Evolutionary conservation across 208 protist genomes (phyloP), one percentile per base, ranked within the genome.

Genomic region (Herpetomonas samuelpessoai): DNA sequence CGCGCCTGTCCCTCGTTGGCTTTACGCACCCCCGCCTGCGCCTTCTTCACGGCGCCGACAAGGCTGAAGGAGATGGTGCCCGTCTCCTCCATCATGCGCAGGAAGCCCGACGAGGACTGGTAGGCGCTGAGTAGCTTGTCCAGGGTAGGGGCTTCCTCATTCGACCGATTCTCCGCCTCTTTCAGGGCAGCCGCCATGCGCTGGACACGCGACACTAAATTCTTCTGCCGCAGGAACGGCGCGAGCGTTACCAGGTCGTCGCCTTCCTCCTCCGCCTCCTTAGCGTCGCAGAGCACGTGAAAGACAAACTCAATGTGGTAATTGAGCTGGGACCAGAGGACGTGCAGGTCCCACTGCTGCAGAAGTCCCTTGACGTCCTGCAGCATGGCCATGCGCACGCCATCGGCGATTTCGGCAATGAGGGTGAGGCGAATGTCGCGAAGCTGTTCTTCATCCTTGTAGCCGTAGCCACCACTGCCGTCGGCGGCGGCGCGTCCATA

Each of bases 251-350:
- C 66, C 41, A 76, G 58, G 50, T 88, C 80, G 55, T 82, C 75
- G 16, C 53, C 49, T 57, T 88, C 82, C 31, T 81, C 77, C 45
- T 86, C 77, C 14, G 66, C 56, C 49, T 86, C 81, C 30, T 84
- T 86, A 14, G 82, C 79, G 49, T 87, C 83, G 59, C 87, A 89
- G 2, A 94, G 70, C 1, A 90, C 76, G 53, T 78, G 77, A 62
- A 87, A 86, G 50, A 95, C 53, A 28, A 86, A 65, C 65, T 95
- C 84, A 46, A 92, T 72, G 64, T 90, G 79, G 62, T 87, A 95
- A 65, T 86, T 81, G 26, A 95, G 61, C 70, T 95, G 88, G n/a
- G 82, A 67, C 73, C 81, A 89, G 31, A 95, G 59, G 35, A 80
- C 79, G 47, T 83, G 73, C 53, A 91, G 58, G 56, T 91, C 83